Evolutionary conservation across 176 grass and related monocot genomes (phyloP), one percentile per base, ranked within the genome.

Genomic region (Tillandsia fasciculata): DNA sequence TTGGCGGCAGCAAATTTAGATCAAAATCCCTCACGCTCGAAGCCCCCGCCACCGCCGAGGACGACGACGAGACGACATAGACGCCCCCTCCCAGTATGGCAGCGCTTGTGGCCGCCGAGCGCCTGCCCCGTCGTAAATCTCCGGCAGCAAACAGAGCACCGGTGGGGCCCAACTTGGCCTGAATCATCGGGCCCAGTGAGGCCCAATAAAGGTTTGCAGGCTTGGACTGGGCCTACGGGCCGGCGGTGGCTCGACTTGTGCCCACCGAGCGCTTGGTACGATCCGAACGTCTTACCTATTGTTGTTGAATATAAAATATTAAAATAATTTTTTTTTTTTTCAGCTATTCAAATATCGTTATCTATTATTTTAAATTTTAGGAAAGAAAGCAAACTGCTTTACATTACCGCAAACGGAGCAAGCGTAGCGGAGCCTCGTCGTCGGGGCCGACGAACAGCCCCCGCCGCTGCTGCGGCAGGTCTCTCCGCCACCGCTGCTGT

Each of bases 71-170:
- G 87, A 82, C 1, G 64, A 53, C 0, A 81, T 87, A 2, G 80
- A 86, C 8, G 81, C 68, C 2, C 87, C 91, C 17, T 96, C 91
- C 84, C 78, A 90, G 73, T 90, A 96, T 96, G 87, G 63, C 91
- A 78, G 68, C 91, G 29, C 84, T 96, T 90, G 81, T 96, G 91
- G 29, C 91, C 91, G n/a, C 91, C 87, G 59, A 96, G 87, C 51
- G 91, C 87, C 70, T 90, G 91, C 33, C 91, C 91, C 13, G 87
- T 96, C 1, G 73, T 47, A 53, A 96, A 96, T 11, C 72, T 77
- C 52, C 79, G 79, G 12, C 77, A 28, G 79, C 91, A 95, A 48
- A 95, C 70, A 0, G 76, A 67, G 81, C 91, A 95, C 78, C 50
- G 78, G 80, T 95, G 84, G 51, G 57, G 47, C 8, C 83, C 51